Evolutionary conservation across 345 rosid species (phyloP), one percentile per base, ranked within the genome.

Genomic region (Brassica juncea): DNA sequence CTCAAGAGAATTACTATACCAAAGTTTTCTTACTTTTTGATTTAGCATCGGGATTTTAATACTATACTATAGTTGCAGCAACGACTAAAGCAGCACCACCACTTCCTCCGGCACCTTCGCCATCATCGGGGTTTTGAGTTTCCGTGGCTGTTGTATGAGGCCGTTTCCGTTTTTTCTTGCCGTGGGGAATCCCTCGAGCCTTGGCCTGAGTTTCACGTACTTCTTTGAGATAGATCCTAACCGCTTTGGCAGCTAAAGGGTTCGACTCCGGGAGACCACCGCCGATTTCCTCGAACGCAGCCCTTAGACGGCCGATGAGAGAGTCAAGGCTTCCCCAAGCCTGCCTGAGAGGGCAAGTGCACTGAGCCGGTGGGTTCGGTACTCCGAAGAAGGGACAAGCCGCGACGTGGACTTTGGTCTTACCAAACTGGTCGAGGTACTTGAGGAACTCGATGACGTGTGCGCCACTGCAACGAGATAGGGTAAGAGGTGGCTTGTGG

Each of bases 271-370:
- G 92, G 67, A 86, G 81, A 73, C 84, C 80, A 21, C 97, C 92
- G 6, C 98, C 98, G 67, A 92, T 87, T 76, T 94, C 97, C 80
- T 94, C 98, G 57, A 85, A 92, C 4, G 98, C 98, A 4, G 98
- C 97, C n/a, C 98, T 80, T 35, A 94, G 97, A 35, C 98, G 90
- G 8, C 97, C 98, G 32, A 94, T 92, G 77, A 94, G 94, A n/a
- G 98, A 97, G 32, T 92, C 98, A 0, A 94, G 93, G 86, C 98
- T 94, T 64, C 98, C 98, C 98, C 98, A 94, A 2, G 98, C 98
- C 70, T 94, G 98, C 2, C 90, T 86, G 66, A 94, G 91, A 8
- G 97, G 98, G 71, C 98, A 94, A 6, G 93, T 92, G 70, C 98
- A 94, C 6, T 97, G 97, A 2, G 93, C 89, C 0, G 98, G 98